phyloP scores from a whole-genome alignment of 495 filamentous ascomycete species.

The Talaromyces nanjingensis region DNA sequence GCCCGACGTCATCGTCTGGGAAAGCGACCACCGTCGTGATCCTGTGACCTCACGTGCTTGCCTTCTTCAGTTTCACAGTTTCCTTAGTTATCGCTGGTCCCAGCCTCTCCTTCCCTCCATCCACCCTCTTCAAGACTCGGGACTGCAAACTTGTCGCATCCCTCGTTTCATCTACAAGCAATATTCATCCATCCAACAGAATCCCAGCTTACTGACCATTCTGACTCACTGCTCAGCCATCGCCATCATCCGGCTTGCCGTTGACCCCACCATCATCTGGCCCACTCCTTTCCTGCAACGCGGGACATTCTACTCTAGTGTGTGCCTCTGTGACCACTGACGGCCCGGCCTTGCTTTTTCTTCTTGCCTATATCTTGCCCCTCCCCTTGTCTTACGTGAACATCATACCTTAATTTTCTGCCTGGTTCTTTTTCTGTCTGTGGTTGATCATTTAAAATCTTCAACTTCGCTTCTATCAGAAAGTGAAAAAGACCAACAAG shows the following conservation, averaged over 20 bases:
- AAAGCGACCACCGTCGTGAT: background rate
- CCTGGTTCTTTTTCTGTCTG: background rate
- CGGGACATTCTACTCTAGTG: background rate
- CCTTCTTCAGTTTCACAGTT: slow-evolving; percentile 2
- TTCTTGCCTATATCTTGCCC: background rate
- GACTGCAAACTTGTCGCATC: background rate
- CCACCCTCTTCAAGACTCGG: background rate
- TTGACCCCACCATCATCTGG: slow-evolving; percentile 4
- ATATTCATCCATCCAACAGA: background rate
- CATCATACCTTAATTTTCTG: background rate
- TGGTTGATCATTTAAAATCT: background rate
- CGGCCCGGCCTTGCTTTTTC: background rate
- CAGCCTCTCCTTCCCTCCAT: background rate
- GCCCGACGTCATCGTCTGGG: background rate
- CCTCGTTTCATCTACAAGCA: background rate
- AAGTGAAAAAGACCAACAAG: background rate
- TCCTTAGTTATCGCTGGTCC: background rate
- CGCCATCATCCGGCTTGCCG: background rate
- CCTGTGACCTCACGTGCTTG: slow-evolving; percentile 3
- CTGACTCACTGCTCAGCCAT: slow-evolving; percentile 2
- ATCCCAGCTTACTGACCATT: background rate
- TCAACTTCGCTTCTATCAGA: background rate
- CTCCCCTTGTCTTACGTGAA: background rate
- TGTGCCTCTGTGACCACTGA: background rate
- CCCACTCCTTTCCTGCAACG: slow-evolving; percentile 2